A percentile compares a stretch with the other conserved stretches of the same genome.
Evolutionary conservation across 345 rosid genomes (phyloP).

Genomic region (thale cress (Arabidopsis thaliana)): TAIR10.1 NC_003070.9:22030001-22030500

Average conservation of each 20-base stretch:
- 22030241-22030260: conserved; percentile 21
- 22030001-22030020: conserved; percentile 79
- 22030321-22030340: conserved; percentile 39
- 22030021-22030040: conserved; percentile 68
- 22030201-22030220: conserved; percentile 33
- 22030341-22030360: conserved; percentile 35
- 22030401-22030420: conserved; percentile 1
- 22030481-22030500: not conserved
- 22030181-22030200: conserved; percentile 52
- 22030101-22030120: conserved; percentile 95
- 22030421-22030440: not conserved
- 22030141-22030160: conserved; percentile 55
- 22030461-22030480: not conserved
- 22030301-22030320: conserved; percentile 16
- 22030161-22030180: conserved; percentile 41
- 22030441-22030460: too few relatives aligned
- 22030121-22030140: conserved; percentile 77
- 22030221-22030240: not conserved
- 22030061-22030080: conserved; percentile 87
- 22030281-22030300: conserved; percentile 45
- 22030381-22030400: conserved; percentile 34
- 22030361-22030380: conserved; percentile 46
- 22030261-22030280: not conserved
- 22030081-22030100: conserved; percentile 77
- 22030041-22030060: conserved; percentile 64